Conservation (phyloP, 495 filamentous ascomycete species). For the Tuber indicum region DNA sequence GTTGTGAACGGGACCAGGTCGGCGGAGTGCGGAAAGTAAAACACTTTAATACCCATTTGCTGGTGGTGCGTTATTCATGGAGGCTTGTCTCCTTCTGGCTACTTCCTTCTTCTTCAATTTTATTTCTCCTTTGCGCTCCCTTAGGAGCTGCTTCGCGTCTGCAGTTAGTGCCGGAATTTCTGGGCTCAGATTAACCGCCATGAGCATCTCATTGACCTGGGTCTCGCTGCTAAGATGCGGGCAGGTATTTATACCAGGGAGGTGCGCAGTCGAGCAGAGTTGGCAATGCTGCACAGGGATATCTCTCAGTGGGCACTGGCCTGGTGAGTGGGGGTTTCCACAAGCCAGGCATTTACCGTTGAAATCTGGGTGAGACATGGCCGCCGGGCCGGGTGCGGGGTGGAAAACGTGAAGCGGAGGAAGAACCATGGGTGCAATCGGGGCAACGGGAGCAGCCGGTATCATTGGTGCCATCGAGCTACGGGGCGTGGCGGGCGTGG, state of each 20-base stretch:
- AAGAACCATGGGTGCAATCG: conserved; percentile 11
- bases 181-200: conserved; percentile 52
- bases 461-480: background rate
- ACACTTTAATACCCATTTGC: conserved; percentile 2
- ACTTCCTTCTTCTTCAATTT: conserved; percentile 11
- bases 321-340: conserved; percentile 48
- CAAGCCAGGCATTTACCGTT: conserved; percentile 52
- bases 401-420: conserved; percentile 5
- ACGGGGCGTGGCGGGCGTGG: background rate
- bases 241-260: conserved; percentile 52
- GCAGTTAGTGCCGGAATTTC: conserved; percentile 53
- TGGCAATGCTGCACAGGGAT: conserved; percentile 59
- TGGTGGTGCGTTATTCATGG: background rate
- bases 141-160: conserved; percentile 52
- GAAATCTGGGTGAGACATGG: conserved; percentile 10
- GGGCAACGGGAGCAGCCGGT: conserved; percentile 16
- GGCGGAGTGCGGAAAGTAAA: background rate
- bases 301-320: conserved; percentile 56
- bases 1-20: background rate
- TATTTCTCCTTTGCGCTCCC: conserved; percentile 48
- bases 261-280: conserved; percentile 64
- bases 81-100: background rate
- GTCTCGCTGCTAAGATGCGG: conserved; percentile 54
- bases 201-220: conserved; percentile 56
- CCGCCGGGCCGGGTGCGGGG: conserved; percentile 5